Evolutionary conservation across 345 rosid species (phyloP).

Genomic region (Stellera chamaejasme): DNA sequence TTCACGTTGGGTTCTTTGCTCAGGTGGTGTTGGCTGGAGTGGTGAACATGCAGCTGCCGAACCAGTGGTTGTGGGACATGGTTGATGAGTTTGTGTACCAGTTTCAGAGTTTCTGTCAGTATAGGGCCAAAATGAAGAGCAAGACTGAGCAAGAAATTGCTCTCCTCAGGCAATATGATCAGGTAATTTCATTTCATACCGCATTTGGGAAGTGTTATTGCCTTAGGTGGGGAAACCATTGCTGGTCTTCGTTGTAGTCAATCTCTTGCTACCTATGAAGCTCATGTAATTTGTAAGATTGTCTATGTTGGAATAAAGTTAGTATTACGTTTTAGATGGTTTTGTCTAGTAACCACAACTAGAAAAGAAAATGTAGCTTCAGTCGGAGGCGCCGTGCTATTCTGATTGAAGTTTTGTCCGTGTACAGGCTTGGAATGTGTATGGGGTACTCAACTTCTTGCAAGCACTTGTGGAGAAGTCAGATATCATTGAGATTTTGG

Average conservation of each 20-base stretch:
- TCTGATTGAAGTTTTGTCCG: neutral
- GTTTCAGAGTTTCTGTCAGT: slow-evolving; percentile 96
- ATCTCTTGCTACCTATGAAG: neutral
- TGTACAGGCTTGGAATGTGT: slow-evolving; percentile 90
- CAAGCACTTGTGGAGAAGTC: slow-evolving; percentile 98
- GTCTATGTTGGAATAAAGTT: neutral
- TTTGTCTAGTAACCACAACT: neutral
- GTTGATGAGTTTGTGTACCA: slow-evolving; percentile 99
- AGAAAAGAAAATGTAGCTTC: neutral
- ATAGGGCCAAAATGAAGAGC: slow-evolving; percentile 92
- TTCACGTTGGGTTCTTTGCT: neutral
- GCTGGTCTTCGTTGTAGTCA: neutral
- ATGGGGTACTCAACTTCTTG: slow-evolving; percentile 97
- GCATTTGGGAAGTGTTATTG: too few relatives aligned
- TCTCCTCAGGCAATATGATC: slow-evolving; percentile 63
- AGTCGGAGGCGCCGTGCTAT: neutral
- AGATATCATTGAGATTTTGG: slow-evolving; percentile 67
- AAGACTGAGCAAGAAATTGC: slow-evolving; percentile 86
- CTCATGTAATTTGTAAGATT: neutral
- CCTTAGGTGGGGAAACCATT: too few relatives aligned
- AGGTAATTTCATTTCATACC: slow-evolving; percentile 25
- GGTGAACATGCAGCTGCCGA: slow-evolving; percentile 94
- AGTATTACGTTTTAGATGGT: neutral
- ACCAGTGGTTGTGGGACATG: slow-evolving; percentile 99
- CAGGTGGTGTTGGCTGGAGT: slow-evolving; percentile 93